A percentile compares a stretch with the other conserved stretches of the same genome.
phyloP scores from a whole-genome alignment of 805 yeast species.

The Ogataea nonfermentans region DNA sequence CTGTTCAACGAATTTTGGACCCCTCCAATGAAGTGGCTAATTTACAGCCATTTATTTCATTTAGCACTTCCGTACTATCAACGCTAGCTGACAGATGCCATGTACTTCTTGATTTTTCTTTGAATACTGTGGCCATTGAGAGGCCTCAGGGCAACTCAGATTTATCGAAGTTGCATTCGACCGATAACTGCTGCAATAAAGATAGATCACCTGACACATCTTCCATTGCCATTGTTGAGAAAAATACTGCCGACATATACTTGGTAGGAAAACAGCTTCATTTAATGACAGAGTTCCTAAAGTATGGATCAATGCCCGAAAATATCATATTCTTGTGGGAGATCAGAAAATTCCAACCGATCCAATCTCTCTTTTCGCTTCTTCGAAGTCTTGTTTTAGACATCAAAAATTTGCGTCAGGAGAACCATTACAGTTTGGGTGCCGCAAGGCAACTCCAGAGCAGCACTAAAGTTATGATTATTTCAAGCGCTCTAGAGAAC shows the following conservation, averaged over 20 bases:
- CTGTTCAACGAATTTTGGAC: constrained; percentile 23
- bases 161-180: too few species aligned
- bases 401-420: constrained; percentile 3
- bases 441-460: neutral
- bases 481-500: constrained; percentile 18
- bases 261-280: constrained; percentile 20
- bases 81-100: constrained; percentile 24
- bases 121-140: neutral
- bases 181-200: too few species aligned
- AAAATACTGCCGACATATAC: neutral
- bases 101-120: constrained; percentile 8
- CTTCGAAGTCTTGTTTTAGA: constrained; percentile 17
- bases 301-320: constrained; percentile 26
- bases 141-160: too few species aligned
- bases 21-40: constrained; percentile 18
- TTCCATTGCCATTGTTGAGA: constrained; percentile 2
- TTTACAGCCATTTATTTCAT: constrained; percentile 19
- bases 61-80: constrained; percentile 20
- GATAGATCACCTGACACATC: too few species aligned
- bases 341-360: constrained; percentile 28
- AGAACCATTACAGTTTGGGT: neutral
- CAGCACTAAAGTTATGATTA: constrained; percentile 16
- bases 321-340: constrained; percentile 25
- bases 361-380: constrained; percentile 22
- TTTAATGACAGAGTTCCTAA: constrained; percentile 19